phyloP scores from a whole-genome alignment of 306 rosid species.

The Adenanthera pavonina region DNA sequence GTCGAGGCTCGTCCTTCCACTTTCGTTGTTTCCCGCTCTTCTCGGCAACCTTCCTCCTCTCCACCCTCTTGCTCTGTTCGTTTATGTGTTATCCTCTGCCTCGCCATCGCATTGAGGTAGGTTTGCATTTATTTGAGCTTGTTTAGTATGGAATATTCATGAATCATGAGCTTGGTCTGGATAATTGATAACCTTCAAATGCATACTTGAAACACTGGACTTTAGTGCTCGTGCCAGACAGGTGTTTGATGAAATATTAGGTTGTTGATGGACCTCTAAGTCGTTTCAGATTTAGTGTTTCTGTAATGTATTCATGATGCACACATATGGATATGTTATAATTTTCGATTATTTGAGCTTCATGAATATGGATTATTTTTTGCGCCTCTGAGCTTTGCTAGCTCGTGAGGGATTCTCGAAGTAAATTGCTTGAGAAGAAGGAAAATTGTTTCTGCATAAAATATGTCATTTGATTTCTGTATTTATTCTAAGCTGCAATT shows the following conservation, averaged over 20 bases:
- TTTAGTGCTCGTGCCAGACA: constrained; percentile 12
- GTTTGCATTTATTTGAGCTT: constrained; percentile 11
- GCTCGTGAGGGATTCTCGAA: neutral
- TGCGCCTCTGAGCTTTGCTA: neutral
- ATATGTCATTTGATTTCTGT: neutral
- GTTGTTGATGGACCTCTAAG: constrained; percentile 31
- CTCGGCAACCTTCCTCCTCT: too few species aligned
- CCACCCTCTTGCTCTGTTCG: too few species aligned
- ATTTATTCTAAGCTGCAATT: neutral
- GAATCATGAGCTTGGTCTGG: constrained; percentile 10
- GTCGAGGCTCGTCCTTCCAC: too few species aligned
- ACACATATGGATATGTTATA: neutral
- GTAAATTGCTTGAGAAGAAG: neutral
- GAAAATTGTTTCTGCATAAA: too few species aligned
- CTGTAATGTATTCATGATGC: neutral
- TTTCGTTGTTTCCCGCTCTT: too few species aligned
- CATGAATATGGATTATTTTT: constrained; percentile 8
- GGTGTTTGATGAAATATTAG: constrained; percentile 41
- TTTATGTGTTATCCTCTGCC: too few species aligned
- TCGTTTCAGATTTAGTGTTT: neutral
- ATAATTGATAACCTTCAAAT: neutral
- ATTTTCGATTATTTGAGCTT: constrained; percentile 5
- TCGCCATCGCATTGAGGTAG: too few species aligned
- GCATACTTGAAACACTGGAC: neutral
- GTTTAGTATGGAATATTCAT: constrained; percentile 10